A percentile compares a stretch with the other conserved stretches of the same genome.
Evolutionary conservation across 139 green algal species (phyloP).

Genomic region (Marvania coccoides): DNA sequence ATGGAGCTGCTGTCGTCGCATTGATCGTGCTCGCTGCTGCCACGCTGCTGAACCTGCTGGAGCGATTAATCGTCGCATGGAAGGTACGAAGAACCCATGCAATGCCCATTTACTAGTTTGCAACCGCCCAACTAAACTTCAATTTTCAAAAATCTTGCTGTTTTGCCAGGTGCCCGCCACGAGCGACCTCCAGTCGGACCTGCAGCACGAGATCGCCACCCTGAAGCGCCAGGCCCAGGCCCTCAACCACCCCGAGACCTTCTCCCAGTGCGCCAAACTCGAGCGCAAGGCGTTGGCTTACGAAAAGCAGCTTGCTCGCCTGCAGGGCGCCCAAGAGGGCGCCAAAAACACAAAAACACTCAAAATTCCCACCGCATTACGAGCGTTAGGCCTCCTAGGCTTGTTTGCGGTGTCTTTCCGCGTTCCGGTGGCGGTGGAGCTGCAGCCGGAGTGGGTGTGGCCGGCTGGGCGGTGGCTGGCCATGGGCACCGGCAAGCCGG

Average conservation of each 20-base stretch:
- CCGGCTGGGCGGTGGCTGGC: background rate
- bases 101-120: background rate
- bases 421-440: background rate
- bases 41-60: background rate
- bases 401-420: background rate
- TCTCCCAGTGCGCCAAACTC: conserved; percentile 26
- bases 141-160: background rate
- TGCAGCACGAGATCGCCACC: background rate
- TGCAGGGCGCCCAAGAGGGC: background rate
- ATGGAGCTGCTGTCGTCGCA: background rate
- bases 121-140: background rate
- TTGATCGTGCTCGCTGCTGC: background rate
- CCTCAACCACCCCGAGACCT: conserved; percentile 22
- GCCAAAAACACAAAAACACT: background rate
- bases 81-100: background rate
- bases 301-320: conserved; percentile 24
- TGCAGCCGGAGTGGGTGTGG: background rate
- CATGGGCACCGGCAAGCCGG: background rate
- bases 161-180: conserved; percentile 1
- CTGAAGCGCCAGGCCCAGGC: conserved; percentile 14
- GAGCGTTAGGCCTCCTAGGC: background rate
- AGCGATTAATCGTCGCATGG: background rate
- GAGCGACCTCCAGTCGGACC: background rate
- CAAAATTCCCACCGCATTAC: background rate
- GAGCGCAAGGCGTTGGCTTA: conserved; percentile 18